Percentiles rank a stretch among this genome's conserved stretches.
phyloP scores from a whole-genome alignment of 2,329 filamentous ascomycete genomes.

The Bipolaris cookei region DNA sequence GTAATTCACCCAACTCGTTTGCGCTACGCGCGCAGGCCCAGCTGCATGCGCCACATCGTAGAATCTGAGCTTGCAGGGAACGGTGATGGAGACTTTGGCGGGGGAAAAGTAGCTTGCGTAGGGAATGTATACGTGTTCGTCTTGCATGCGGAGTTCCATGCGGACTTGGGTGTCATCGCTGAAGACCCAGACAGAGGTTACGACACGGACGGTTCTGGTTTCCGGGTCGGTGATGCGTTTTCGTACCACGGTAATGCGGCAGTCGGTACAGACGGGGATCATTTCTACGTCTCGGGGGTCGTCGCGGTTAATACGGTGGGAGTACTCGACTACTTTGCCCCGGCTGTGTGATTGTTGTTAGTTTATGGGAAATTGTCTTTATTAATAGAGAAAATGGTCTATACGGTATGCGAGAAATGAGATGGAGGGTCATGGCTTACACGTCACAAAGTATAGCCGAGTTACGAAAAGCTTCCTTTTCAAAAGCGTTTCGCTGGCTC shows the following conservation, averaged over 20 bases:
- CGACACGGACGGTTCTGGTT: conserved; percentile 43
- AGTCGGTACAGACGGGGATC: conserved; percentile 47
- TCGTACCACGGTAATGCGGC: conserved; percentile 53
- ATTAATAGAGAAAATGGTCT: neutral
- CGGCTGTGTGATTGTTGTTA: conserved; percentile 34
- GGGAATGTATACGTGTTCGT: conserved; percentile 52
- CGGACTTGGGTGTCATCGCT: conserved; percentile 52
- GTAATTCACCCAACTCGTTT: conserved; percentile 56
- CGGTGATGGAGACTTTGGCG: conserved; percentile 52
- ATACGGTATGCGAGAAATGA: neutral
- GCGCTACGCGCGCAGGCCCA: conserved; percentile 41
- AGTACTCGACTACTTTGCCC: conserved; percentile 51
- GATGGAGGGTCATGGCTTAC: conserved; percentile 27
- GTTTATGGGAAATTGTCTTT: neutral
- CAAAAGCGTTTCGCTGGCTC: conserved; percentile 48
- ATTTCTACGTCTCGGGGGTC: conserved; percentile 51
- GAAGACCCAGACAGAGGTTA: conserved; percentile 55
- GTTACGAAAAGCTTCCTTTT: conserved; percentile 52
- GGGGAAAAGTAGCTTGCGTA: conserved; percentile 55
- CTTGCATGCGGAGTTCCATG: conserved; percentile 53
- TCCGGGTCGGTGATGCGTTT: conserved; percentile 50
- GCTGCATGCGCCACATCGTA: conserved; percentile 49
- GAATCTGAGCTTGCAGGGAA: conserved; percentile 49
- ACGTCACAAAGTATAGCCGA: conserved; percentile 55
- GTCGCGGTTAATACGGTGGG: conserved; percentile 46